Base-by-base conservation (phyloP, 805 yeast species). In the Ogataea nonfermentans region DNA sequence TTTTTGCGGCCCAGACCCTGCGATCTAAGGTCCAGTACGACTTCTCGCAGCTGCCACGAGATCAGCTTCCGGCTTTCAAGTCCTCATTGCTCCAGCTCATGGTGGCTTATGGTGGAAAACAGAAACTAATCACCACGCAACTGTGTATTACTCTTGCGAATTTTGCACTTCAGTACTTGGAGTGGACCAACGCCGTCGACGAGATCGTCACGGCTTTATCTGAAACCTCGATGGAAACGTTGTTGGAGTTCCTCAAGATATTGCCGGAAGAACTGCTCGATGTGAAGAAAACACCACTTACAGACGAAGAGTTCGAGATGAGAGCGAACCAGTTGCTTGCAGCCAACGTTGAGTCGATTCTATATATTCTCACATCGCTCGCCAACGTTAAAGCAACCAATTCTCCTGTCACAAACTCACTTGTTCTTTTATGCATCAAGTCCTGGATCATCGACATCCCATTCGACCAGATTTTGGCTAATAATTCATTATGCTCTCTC, bases 381-480 rank as follows among this genome's bases (percentile, higher is more conserved):
- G 68, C 76, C 6, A 53, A 48, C 37, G 32, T 48, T 13, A 44
- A 49, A 23, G 10, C 48, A 3, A 35, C 51, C 4, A 63, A 62
- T 39, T 49, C 66, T 3, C 47, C 68, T 0, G 66, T 62, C 44
- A 53, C 59, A 36, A 57, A 62, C 46, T 51, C 73, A 2, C 61
- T 76, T 36, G 70, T 88, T 5, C 70, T 91, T 41, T 82, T 79
- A 46, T 84, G 95, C 62, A 67, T 95, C 41, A 81, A 82, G 51
- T 84, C 95, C 14, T 93, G 99, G 99, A 81, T 93, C 44, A 74
- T 73, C 46, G 99, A 95, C 59, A 78, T 88, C 34, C 85, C 91
- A 3, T 71, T 91, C 19, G 81, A 77, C 37, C 73, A 78, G 33
- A 66, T 93, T n/a, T 63, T 91, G 29, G 63, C 75, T 8, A 70